These are phyloP conservation scores for Stachybotrys chlorohalonatus DNA, from an alignment of 2,329 filamentous ascomycete species.

Conservation along the genomic window DNA sequence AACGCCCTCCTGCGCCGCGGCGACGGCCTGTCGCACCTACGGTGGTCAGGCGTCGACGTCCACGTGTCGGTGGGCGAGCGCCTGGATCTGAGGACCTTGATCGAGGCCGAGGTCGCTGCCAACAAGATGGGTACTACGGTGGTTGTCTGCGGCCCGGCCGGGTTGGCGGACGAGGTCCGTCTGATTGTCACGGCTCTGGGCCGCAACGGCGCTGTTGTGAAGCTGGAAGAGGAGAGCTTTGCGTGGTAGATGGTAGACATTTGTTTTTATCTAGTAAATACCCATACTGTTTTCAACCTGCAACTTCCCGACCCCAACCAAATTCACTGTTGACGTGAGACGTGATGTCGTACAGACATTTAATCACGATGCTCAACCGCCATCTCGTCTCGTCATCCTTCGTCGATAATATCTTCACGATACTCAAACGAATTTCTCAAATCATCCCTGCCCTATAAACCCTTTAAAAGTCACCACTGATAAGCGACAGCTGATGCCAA, in stretches of 20 bases:
- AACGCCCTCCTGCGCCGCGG: background rate
- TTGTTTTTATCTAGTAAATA: too few relatives aligned
- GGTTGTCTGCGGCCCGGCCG: constrained; percentile 12
- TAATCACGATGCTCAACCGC: too few relatives aligned
- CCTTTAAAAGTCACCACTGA: too few relatives aligned
- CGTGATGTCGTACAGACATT: too few relatives aligned
- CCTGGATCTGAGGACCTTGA: constrained; percentile 6
- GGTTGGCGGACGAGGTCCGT: constrained; percentile 13
- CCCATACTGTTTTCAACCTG: too few relatives aligned
- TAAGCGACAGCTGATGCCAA: too few relatives aligned
- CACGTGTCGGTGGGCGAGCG: constrained; percentile 10
- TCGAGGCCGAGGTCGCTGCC: constrained; percentile 7
- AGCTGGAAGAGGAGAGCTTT: background rate
- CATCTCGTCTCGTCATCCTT: too few relatives aligned
- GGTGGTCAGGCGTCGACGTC: constrained; percentile 9
- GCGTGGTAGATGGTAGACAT: background rate
- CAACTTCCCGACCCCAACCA: too few relatives aligned
- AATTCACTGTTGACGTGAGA: too few relatives aligned
- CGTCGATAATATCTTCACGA: too few relatives aligned
- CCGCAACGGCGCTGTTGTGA: background rate
- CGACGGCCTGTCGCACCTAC: background rate
- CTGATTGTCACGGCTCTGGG: background rate
- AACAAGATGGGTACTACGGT: constrained; percentile 9
- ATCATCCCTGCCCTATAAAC: too few relatives aligned
- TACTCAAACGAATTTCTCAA: too few relatives aligned